These are phyloP conservation scores for Aspergillus niger DNA, from an alignment of 2,329 filamentous ascomycete genomes.

Conservation along the genomic window DNA sequence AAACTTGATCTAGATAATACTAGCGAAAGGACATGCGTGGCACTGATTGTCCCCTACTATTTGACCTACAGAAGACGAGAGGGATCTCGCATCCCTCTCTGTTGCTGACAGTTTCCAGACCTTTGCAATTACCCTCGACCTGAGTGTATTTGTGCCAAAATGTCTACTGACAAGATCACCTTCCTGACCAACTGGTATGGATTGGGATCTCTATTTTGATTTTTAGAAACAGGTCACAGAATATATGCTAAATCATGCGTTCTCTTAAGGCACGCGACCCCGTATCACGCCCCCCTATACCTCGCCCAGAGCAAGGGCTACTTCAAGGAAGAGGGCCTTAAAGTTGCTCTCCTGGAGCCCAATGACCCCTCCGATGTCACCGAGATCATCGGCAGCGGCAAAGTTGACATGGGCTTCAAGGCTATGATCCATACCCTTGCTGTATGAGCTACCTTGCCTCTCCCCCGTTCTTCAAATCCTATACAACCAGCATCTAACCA, in stretches of 20 bases:
- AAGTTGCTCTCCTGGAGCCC: constrained; percentile 75
- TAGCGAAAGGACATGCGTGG: constrained; percentile 87
- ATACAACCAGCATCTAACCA: background rate
- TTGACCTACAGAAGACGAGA: constrained; percentile 20
- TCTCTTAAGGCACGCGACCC: constrained; percentile 69
- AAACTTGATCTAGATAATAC: constrained; percentile 88
- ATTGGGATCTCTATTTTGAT: constrained; percentile 9
- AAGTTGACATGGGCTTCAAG: constrained; percentile 78
- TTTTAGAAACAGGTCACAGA: constrained; percentile 5
- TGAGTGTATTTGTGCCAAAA: constrained; percentile 51
- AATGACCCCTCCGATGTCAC: constrained; percentile 81
- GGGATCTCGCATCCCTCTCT: constrained; percentile 22
- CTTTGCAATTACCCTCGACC: constrained; percentile 31
- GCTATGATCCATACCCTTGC: constrained; percentile 82
- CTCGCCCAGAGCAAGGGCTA: constrained; percentile 74
- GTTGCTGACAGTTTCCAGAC: constrained; percentile 30
- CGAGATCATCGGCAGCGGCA: constrained; percentile 75
- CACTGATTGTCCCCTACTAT: constrained; percentile 49
- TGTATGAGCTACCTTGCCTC: constrained; percentile 44
- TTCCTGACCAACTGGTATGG: constrained; percentile 80
- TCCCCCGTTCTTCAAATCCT: background rate
- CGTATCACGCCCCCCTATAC: constrained; percentile 77
- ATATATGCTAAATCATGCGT: constrained; percentile 32
- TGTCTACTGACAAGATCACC: constrained; percentile 83
- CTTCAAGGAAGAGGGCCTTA: constrained; percentile 73